Percentiles rank a stretch among this genome's conserved stretches.
phyloP scores from a whole-genome alignment of 139 green algal species.

The Astrephomene gubernaculifera region DNA sequence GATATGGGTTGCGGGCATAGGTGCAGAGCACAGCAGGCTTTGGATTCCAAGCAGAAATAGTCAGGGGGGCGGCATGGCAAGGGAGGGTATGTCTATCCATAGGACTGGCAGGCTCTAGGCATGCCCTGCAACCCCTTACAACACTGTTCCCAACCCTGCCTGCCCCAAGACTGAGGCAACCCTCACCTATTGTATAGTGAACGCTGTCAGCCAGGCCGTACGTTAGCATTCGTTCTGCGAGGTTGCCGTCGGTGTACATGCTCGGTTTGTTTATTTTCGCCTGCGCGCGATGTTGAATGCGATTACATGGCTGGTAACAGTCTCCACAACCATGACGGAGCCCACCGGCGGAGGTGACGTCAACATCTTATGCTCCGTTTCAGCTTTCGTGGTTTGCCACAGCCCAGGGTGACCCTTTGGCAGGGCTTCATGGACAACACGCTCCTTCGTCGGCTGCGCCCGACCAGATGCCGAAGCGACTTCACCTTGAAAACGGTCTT shows the following conservation, averaged over 20 bases:
- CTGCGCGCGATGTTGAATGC: constrained; percentile 1
- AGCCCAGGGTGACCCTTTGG: constrained; percentile 5
- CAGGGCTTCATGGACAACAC: constrained; percentile 10
- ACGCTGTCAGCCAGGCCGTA: constrained; percentile 2
- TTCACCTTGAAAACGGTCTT: constrained; percentile 20
- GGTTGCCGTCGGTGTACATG: constrained; percentile 26
- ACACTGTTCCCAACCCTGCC: too few relatives aligned
- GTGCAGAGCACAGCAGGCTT: too few relatives aligned
- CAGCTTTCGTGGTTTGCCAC: constrained; percentile 21
- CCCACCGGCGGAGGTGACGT: background rate
- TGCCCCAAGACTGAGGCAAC: too few relatives aligned
- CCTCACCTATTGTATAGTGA: constrained; percentile 22
- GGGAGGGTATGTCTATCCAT: too few relatives aligned
- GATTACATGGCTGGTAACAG: too few relatives aligned
- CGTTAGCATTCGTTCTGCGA: constrained; percentile 15
- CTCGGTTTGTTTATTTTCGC: constrained; percentile 19
- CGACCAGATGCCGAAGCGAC: background rate
- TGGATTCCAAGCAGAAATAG: too few relatives aligned
- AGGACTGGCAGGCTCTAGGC: too few relatives aligned
- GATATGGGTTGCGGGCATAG: too few relatives aligned
- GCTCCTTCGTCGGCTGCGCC: constrained; percentile 11
- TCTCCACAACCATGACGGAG: background rate
- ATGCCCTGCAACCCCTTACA: too few relatives aligned
- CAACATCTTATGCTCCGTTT: background rate
- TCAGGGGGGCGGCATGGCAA: too few relatives aligned